These are phyloP conservation scores for Hemileccinum rubropunctum DNA, from an alignment of 768 basidiomycete species.

Conservation along the genomic window DNA sequence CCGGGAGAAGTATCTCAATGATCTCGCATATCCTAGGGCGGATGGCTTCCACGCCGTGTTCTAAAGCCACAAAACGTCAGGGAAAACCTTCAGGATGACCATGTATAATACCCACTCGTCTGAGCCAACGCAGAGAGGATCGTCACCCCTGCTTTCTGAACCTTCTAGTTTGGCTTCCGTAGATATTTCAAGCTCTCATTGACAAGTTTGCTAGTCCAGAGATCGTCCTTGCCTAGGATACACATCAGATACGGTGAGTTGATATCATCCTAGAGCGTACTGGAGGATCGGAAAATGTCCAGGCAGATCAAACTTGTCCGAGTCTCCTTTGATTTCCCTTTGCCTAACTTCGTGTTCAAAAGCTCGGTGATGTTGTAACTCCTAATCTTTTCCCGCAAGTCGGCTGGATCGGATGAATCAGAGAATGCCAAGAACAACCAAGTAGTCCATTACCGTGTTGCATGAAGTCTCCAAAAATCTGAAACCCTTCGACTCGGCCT, in stretches of 20 bases:
- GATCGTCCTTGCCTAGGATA: constrained; percentile 5
- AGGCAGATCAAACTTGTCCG: constrained; percentile 24
- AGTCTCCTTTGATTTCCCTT: constrained; percentile 12
- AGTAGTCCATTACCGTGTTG: constrained; percentile 11
- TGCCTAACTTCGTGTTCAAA: constrained; percentile 13
- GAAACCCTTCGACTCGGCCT: constrained; percentile 23
- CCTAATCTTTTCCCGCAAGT: constrained; percentile 12
- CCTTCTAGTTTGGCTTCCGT: constrained; percentile 5
- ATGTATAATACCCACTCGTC: constrained; percentile 9
- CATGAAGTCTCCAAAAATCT: constrained; percentile 23
- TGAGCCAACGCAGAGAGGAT: constrained; percentile 23
- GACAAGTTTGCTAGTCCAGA: constrained; percentile 15
- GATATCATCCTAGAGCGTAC: constrained; percentile 2
- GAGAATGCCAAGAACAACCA: neutral
- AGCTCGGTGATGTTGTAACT: constrained; percentile 16
- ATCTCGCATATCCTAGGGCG: constrained; percentile 6
- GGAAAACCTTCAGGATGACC: neutral
- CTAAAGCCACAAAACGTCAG: constrained; percentile 4
- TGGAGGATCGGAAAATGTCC: constrained; percentile 20
- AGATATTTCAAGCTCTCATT: constrained; percentile 7
- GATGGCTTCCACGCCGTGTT: constrained; percentile 15
- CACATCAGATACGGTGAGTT: neutral
- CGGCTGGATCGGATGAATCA: constrained; percentile 6
- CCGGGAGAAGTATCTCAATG: constrained; percentile 18
- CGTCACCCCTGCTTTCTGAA: constrained; percentile 22